phyloP scores from a whole-genome alignment of 2,329 filamentous ascomycete species.

The Diaporthe australafricana region DNA sequence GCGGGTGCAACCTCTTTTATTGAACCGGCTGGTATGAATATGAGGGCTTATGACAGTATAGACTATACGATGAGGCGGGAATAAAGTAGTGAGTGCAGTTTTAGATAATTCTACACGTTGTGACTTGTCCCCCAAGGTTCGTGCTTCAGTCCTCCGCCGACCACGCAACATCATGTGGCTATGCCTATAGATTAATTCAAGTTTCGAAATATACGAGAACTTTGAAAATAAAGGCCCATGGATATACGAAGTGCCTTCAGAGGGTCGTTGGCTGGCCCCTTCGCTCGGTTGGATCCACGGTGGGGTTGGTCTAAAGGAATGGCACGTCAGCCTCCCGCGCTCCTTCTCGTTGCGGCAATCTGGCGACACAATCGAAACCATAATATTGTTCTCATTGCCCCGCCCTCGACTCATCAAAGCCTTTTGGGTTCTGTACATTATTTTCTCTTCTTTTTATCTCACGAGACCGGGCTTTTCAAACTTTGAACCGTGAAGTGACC shows the following conservation, averaged over 20 bases:
- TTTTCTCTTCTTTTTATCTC: not conserved
- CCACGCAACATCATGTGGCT: not conserved
- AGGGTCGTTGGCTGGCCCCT: not conserved
- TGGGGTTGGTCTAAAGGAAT: constrained; percentile 27
- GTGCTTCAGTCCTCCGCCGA: not conserved
- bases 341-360: constrained; percentile 18
- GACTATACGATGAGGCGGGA: constrained; percentile 15
- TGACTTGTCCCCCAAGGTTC: not conserved
- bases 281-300: constrained; percentile 18
- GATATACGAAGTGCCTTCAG: not conserved
- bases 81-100: too few relatives aligned
- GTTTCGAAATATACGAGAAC: not conserved
- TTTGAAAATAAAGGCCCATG: too few relatives aligned
- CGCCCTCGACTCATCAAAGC: not conserved
- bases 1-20: not conserved
- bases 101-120: not conserved
- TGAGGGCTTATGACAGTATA: constrained; percentile 16
- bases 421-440: too few relatives aligned
- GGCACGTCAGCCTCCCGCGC: constrained; percentile 18
- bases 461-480: not conserved
- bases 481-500: not conserved
- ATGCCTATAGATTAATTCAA: not conserved
- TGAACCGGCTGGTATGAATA: constrained; percentile 17
- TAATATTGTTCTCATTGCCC: constrained; percentile 13
- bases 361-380: constrained; percentile 9